Conservation (phyloP, 2,329 filamentous ascomycete species). For the Macroventuria anomochaeta region DNA sequence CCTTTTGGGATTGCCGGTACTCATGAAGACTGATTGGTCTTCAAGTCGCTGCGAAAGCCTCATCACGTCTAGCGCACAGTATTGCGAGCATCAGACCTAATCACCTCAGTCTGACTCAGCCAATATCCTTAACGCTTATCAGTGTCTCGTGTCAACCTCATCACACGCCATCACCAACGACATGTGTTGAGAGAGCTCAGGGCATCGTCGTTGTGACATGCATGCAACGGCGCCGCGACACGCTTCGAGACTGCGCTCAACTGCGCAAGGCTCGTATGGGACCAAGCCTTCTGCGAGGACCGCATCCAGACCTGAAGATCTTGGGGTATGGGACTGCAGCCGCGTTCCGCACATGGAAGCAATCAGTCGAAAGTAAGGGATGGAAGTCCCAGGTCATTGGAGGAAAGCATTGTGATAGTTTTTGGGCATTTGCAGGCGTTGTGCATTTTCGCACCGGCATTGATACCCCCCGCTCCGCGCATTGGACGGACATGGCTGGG, state of each 20-base stretch:
- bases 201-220: slow-evolving; percentile 8
- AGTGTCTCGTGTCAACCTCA: slow-evolving; percentile 17
- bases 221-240: slow-evolving; percentile 12
- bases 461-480: slow-evolving; percentile 35
- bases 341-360: slow-evolving; percentile 4
- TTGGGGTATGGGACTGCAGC: slow-evolving; percentile 1
- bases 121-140: neutral
- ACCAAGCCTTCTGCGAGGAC: neutral
- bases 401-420: slow-evolving; percentile 23
- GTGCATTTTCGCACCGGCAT: slow-evolving; percentile 20
- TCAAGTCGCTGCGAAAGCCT: slow-evolving; percentile 6
- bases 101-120: slow-evolving; percentile 11
- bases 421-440: slow-evolving; percentile 27
- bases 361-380: slow-evolving; percentile 1
- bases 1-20: slow-evolving; percentile 4
- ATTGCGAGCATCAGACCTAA: slow-evolving; percentile 5
- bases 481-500: slow-evolving; percentile 26
- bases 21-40: neutral
- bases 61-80: slow-evolving; percentile 2
- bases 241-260: slow-evolving; percentile 5
- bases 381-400: slow-evolving; percentile 19
- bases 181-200: slow-evolving; percentile 3
- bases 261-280: slow-evolving; percentile 13
- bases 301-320: slow-evolving; percentile 15
- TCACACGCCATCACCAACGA: slow-evolving; percentile 10